phyloP scores from a whole-genome alignment of 805 yeast genomes.

The Candida hispaniensis region DNA sequence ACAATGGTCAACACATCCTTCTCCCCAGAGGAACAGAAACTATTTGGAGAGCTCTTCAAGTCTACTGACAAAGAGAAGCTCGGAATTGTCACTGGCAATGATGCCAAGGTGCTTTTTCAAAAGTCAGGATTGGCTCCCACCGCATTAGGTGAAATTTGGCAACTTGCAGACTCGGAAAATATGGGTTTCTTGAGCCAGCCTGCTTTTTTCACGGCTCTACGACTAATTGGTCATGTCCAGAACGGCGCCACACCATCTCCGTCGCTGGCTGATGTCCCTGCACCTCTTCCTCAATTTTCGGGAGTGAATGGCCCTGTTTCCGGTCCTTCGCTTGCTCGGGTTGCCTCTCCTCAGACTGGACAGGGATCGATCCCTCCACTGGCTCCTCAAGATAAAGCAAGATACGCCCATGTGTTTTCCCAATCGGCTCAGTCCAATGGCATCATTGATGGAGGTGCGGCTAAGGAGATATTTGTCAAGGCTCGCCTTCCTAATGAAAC shows the following conservation, averaged over 20 bases:
- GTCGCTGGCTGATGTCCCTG: constrained; percentile 42
- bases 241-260: constrained; percentile 49
- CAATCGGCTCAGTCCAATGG: constrained; percentile 47
- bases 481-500: constrained; percentile 71
- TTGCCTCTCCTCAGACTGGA: constrained; percentile 23
- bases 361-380: constrained; percentile 28
- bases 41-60: constrained; percentile 65
- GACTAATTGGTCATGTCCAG: constrained; percentile 84
- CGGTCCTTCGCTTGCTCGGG: constrained; percentile 15
- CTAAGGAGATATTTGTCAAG: constrained; percentile 77
- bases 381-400: constrained; percentile 29
- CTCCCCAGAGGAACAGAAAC: constrained; percentile 67
- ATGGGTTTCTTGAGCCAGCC: constrained; percentile 71
- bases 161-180: constrained; percentile 79
- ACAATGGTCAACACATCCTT: too few relatives aligned
- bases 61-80: constrained; percentile 66
- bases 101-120: constrained; percentile 72
- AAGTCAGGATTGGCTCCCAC: constrained; percentile 74
- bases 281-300: constrained; percentile 55
- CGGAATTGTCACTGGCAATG: constrained; percentile 81
- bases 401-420: constrained; percentile 44
- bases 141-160: constrained; percentile 85
- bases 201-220: constrained; percentile 77
- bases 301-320: constrained; percentile 20
- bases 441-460: constrained; percentile 62